Base-by-base conservation (phyloP, 1,284 basidiomycete species). In the Fistulinella cinereoalba region DNA sequence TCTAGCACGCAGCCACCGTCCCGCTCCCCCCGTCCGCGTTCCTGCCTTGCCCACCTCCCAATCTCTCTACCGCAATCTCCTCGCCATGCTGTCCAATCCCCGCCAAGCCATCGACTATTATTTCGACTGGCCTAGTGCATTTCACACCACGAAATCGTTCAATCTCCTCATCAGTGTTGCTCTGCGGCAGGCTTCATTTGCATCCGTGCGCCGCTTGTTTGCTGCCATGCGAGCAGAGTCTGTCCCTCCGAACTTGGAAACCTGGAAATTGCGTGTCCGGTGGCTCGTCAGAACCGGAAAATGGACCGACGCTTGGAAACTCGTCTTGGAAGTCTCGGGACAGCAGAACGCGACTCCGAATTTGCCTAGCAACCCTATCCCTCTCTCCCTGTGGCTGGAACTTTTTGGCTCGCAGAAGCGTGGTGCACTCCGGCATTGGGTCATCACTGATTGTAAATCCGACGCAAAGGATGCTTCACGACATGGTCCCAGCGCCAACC, bases 331-430 rank as follows among this genome's bases (percentile, higher is more conserved):
- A 23, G 38, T 66, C 37, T 45, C 54, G 1, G 37, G 38, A 13
- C 36, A 43, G 21, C 42, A 34, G 18, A 41, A 39, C 29, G 31
- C 28, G 24, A n/a, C 46, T 25, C 8, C 32, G 3, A 49, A 41
- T 12, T 25, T 33, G 10, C 34, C 27, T 15, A 37, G 9, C 15
- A 46, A 39, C 4, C 37, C 54, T 27, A 59, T 73, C 19, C 75
- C 75, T 16, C 66, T 77, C 19, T 56, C 66, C 7, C 56, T 81
- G 32, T 81, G 79, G 80, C 46, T 79, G 37, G 79, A 82, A 51
- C 71, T 82, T 49, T 74, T 77, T 52, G 65, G 66, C 41, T 58
- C 68, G 18, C 57, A 62, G 32, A 72, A 67, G 51, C 60, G 63
- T 27, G 65, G 66, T 39, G 64, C 62, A 8, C 37, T 57, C 24